Evolutionary conservation across 139 green algal species (phyloP), one percentile per base, ranked within the genome.

Genomic region (Coelastrella sp.): DNA sequence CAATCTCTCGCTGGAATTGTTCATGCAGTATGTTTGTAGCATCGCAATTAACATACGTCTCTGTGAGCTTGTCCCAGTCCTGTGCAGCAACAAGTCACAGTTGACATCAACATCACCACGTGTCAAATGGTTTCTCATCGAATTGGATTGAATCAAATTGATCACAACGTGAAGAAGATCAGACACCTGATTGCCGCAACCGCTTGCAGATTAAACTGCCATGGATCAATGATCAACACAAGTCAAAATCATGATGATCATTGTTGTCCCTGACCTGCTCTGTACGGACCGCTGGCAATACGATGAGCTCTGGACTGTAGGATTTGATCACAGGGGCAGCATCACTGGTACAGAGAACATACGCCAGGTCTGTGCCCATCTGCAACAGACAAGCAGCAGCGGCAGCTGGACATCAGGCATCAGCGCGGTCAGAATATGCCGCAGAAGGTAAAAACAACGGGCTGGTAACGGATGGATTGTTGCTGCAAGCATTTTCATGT

Each of bases 231-330:
- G 45, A 53, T 53, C 11, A 53, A 13, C n/a, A 57, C 45, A 9
- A 57, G 11, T 0, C 11, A 57, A 57, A 2, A 23, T 57, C 11
- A 13, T 13, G 11, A 13, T 13, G 45, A 57, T 57, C 11, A 23
- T 57, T 57, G 45, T 57, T 57, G 45, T 57, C 0, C 11, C 45
- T 57, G 11, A 57, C 45, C 45, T 23, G 11, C 11, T 57, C 45
- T 57, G 45, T 57, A 13, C 0, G 15, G 45, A 0, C 34, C 5
- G 34, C 40, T 21, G 96, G 96, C 73, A 98, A 93, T 57, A 99
- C 96, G 13, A 99, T 98, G 13, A 99, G 91, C 84, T 99, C 96
- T 3, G 96, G 96, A 71, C 86, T 95, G 93, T 99, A 99, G 34
- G 45, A 62, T 87, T 99, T 99, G 88, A 99, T 99, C 34, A 96